Percentiles rank a stretch among this genome's conserved stretches.
Evolutionary conservation across 2,329 filamentous ascomycete species (phyloP).

Genomic region (Alternaria triticina): DNA sequence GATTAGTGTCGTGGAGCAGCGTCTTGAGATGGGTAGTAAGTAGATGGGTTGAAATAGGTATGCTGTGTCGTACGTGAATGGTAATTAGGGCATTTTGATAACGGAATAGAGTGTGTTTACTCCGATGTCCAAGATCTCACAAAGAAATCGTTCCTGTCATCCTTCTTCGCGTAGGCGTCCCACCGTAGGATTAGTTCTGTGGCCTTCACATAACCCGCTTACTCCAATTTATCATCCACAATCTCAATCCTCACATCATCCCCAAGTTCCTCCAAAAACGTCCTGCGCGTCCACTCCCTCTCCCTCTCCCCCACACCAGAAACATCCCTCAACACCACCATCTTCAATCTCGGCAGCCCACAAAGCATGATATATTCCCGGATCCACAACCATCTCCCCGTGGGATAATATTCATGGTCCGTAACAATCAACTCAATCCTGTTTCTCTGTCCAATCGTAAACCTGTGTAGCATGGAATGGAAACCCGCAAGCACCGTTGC

Average conservation of each 20-base stretch:
- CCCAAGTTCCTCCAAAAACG: not conserved
- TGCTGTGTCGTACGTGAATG: rapidly evolving
- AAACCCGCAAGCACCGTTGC: not conserved
- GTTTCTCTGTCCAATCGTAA: not conserved
- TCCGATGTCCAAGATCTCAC: not conserved
- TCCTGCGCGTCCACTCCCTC: not conserved
- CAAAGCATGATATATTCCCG: not conserved
- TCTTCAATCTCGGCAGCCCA: not conserved
- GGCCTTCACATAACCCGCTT: not conserved
- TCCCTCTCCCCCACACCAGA: not conserved
- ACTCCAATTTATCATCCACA: not conserved
- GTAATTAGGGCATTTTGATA: rapidly evolving
- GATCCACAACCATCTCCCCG: not conserved
- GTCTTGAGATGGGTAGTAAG: not conserved
- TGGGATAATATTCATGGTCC: not conserved
- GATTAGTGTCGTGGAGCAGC: not conserved
- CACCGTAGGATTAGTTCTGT: not conserved
- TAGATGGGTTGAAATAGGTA: not conserved
- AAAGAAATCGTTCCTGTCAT: not conserved
- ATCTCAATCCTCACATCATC: not conserved
- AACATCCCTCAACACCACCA: not conserved
- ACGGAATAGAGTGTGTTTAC: rapidly evolving
- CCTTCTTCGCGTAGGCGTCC: not conserved
- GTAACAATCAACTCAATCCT: not conserved
- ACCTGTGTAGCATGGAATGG: not conserved